Conservation (phyloP, 257 asterid genomes). For the Primulina huaijiensis region DNA sequence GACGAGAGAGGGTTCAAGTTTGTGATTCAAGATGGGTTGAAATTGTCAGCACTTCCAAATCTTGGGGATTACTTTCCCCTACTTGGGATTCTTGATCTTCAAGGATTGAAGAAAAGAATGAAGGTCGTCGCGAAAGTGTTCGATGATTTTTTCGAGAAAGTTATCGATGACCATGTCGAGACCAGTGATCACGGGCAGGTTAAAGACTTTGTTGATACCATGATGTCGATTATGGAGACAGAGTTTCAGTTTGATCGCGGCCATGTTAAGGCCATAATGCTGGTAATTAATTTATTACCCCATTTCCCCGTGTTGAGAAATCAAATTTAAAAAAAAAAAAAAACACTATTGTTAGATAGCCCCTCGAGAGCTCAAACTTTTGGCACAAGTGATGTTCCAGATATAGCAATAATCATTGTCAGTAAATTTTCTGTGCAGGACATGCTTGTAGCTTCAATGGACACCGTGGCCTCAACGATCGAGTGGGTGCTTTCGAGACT, state of each 20-base stretch:
- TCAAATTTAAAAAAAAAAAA: too few relatives aligned
- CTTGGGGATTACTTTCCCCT: constrained; percentile 38
- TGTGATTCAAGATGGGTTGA: constrained; percentile 33
- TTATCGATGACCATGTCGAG: constrained; percentile 33
- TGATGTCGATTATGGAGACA: constrained; percentile 26
- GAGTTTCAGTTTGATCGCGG: constrained; percentile 30
- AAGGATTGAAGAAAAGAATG: constrained; percentile 28
- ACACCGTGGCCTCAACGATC: constrained; percentile 31
- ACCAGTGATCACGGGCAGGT: constrained; percentile 1
- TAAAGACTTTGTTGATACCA: constrained; percentile 32
- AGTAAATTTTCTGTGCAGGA: constrained; percentile 22
- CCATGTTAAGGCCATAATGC: constrained; percentile 33
- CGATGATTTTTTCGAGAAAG: constrained; percentile 35
- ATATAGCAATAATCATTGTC: too few relatives aligned
- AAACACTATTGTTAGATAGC: too few relatives aligned
- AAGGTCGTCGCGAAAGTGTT: constrained; percentile 28
- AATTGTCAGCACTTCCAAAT: constrained; percentile 26
- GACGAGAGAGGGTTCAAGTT: constrained; percentile 33
- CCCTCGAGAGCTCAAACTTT: too few relatives aligned
- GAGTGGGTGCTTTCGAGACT: constrained; percentile 39
- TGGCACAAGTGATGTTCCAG: too few relatives aligned
- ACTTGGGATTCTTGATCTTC: constrained; percentile 34
- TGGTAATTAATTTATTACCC: constrained; percentile 24
- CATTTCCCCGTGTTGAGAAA: too few relatives aligned
- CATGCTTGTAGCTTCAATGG: constrained; percentile 38